phyloP scores from a whole-genome alignment of 2,329 filamentous ascomycete genomes.

The Apiospora arundinis region DNA sequence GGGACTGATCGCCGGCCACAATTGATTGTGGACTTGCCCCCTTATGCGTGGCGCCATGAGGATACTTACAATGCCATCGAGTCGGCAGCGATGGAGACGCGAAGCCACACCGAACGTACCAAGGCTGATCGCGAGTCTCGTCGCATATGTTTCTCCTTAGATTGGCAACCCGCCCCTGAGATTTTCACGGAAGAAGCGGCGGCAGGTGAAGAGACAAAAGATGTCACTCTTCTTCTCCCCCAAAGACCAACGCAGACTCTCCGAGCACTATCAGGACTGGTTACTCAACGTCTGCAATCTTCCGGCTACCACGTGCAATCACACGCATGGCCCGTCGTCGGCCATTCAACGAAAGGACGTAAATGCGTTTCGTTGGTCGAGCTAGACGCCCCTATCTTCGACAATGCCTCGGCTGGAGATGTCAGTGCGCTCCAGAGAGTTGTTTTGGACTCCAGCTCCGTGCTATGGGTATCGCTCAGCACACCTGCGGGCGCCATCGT shows the following conservation, averaged over 20 bases:
- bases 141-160: slow-evolving; percentile 16
- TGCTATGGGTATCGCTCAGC: not conserved
- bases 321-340: not conserved
- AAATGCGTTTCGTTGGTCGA: slow-evolving; percentile 13
- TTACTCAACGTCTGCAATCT: not conserved
- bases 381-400: slow-evolving; percentile 18
- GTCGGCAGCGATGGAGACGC: not conserved
- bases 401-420: slow-evolving; percentile 2
- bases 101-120: not conserved
- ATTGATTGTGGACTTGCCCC: slow-evolving; percentile 6
- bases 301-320: not conserved
- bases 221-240: not conserved
- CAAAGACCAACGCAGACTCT: not conserved
- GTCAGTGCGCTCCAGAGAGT: not conserved
- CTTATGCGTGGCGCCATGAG: slow-evolving; percentile 11
- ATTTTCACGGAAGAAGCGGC: not conserved
- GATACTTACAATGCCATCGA: not conserved
- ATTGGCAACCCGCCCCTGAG: slow-evolving; percentile 2
- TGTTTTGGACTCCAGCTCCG: not conserved
- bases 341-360: not conserved
- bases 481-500: slow-evolving; percentile 3
- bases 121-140: not conserved
- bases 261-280: not conserved
- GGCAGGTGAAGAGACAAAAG: not conserved
- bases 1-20: not conserved